Conservation (phyloP, 768 basidiomycete genomes). For the Trichaptum fuscoviolaceum region DNA sequence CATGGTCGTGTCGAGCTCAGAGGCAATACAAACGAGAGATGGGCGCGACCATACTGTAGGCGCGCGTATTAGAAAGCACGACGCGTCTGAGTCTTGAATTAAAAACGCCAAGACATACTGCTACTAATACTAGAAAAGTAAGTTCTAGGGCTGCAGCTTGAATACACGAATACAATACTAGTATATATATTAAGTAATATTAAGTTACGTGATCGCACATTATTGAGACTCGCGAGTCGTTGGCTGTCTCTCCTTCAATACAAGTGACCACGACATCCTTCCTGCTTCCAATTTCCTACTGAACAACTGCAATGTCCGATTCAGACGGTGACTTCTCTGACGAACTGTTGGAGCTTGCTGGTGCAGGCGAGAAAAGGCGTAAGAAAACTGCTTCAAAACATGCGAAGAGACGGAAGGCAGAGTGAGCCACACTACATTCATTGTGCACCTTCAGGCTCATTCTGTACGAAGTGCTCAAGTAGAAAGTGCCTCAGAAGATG, state of each 20-base stretch:
- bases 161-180: no score
- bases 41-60: no score
- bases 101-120: no score
- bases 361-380: slow-evolving; percentile 61
- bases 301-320: slow-evolving; percentile 36
- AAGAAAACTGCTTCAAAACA: slow-evolving; percentile 43
- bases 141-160: no score
- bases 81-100: no score
- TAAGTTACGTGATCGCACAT: no score
- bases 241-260: background rate
- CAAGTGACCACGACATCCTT: background rate
- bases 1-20: background rate
- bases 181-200: no score
- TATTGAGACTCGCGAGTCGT: no score
- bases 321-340: slow-evolving; percentile 52
- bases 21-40: background rate
- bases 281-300: background rate
- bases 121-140: no score
- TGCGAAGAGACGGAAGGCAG: slow-evolving; percentile 52
- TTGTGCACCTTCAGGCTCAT: background rate
- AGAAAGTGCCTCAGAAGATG: slow-evolving; percentile 33
- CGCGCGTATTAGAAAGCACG: no score
- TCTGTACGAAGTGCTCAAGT: background rate
- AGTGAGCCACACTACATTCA: slow-evolving; percentile 40
- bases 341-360: slow-evolving; percentile 78